Conservation (phyloP, 805 yeast genomes). For the Myxozyma melibiosi region DNA sequence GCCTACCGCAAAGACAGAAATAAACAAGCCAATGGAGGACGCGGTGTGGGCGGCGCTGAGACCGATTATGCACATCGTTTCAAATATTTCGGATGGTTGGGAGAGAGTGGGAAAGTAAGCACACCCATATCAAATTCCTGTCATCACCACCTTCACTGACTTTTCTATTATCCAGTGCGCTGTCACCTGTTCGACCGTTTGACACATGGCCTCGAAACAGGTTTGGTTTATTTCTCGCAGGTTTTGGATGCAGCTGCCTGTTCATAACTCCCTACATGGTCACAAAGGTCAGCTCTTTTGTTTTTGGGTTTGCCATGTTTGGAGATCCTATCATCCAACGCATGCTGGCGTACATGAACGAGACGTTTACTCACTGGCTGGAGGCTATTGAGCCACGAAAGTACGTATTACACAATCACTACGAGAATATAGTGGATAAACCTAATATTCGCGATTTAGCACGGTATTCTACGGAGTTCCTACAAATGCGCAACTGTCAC, state of each 20-base stretch:
- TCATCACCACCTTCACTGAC: not conserved
- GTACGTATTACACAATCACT: not conserved
- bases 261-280: conserved; percentile 10
- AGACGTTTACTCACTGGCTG: conserved; percentile 11
- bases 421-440: not conserved
- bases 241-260: not conserved
- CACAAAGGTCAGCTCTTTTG: not conserved
- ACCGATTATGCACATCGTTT: conserved; percentile 16
- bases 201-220: conserved; percentile 6
- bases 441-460: not conserved
- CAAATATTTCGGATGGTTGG: conserved; percentile 22
- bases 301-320: conserved; percentile 9
- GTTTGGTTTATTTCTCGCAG: conserved; percentile 1
- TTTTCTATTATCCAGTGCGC: conserved; percentile 5
- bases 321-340: conserved; percentile 11
- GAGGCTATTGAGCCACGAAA: conserved; percentile 11
- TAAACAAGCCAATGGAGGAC: conserved; percentile 18
- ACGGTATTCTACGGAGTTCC: conserved; percentile 17
- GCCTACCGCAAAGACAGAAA: not conserved
- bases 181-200: conserved; percentile 17
- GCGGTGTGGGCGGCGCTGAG: conserved; percentile 12
- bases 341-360: not conserved
- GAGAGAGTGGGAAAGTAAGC: conserved; percentile 19
- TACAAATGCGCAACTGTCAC: conserved; percentile 19
- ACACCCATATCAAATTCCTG: no score